Evolutionary conservation across 2,329 filamentous ascomycete species (phyloP), one percentile per base, ranked within the genome.

Genomic region (Beauveria sp.): DNA sequence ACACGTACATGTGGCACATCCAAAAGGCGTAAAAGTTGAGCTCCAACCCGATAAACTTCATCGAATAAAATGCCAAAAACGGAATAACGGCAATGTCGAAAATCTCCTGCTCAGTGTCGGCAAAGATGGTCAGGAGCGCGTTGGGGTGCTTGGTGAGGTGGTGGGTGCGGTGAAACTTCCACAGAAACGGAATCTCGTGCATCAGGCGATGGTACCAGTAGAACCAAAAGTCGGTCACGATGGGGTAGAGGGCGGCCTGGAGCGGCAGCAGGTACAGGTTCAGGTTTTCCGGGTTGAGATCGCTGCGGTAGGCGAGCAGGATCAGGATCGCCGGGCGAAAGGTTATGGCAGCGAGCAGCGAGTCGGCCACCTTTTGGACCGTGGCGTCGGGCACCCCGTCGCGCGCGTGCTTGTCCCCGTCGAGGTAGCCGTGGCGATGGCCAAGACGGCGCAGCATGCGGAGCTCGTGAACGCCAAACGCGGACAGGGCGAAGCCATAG

Each of bases 11-110:
- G 59, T 78, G 73, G 65, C 76, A 78, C 18, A 79, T 64, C 76
- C 76, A 79, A 74, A 74, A 77, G 38, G 78, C 75, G 51, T 78
- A 78, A 64, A 79, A 79, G 3, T 73, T 74, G 71, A 79, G 74
- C 0, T 75, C 75, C 7, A 78, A 40, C 0, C 75, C 74, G 40
- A 70, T 9, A 2, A 58, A n/a, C 58, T 70, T 73, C 42, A 78
- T 59, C 1, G 69, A 72, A 43, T 67, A 67, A 62, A 71, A 78
- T 1, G 76, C 71, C 55, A 77, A 65, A 20, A 76, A 62, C 0
- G 76, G 76, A 10, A 78, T 72, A 26, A 71, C 73, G 12, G 70
- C 71, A 38, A 78, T 75, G 58, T 78, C 75, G 59, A 77, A 73
- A 8, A 77, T 65, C 52, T 78, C 75, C 60, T 78, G 77, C 58